Evolutionary conservation across 208 protist genomes (phyloP).

Genomic region (Crithidia bombi): DNA sequence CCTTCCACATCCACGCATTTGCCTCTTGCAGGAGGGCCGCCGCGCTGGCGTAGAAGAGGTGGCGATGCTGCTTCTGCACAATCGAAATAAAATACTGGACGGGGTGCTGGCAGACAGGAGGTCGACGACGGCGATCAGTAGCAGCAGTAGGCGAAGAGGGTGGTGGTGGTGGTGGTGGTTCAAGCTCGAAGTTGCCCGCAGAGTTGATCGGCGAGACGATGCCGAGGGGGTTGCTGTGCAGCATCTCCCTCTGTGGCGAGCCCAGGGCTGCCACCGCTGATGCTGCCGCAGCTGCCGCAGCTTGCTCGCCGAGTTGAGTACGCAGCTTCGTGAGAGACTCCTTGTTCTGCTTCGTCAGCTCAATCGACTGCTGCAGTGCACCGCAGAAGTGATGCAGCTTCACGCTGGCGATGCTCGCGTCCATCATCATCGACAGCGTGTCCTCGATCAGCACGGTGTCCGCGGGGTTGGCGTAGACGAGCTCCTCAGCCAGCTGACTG

Average conservation of each 20-base stretch:
- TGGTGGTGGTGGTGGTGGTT: background rate
- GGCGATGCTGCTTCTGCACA: conserved; percentile 58
- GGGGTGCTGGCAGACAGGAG: conserved; percentile 48
- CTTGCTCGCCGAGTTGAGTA: conserved; percentile 40
- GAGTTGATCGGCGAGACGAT: background rate
- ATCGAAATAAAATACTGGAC: conserved; percentile 77
- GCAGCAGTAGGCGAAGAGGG: background rate
- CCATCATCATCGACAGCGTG: conserved; percentile 89
- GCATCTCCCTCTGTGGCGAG: background rate
- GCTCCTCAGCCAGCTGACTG: conserved; percentile 65
- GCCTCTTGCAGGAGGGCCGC: conserved; percentile 53
- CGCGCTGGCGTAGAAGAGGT: conserved; percentile 60
- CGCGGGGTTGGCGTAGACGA: conserved; percentile 56
- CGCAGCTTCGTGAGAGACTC: conserved; percentile 47
- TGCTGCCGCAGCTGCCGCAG: background rate
- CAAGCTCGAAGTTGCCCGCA: background rate
- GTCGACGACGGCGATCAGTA: background rate
- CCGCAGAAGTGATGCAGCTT: conserved; percentile 82
- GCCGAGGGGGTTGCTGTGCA: conserved; percentile 8
- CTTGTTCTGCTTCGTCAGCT: conserved; percentile 26
- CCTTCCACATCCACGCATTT: conserved; percentile 61
- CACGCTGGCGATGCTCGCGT: conserved; percentile 73
- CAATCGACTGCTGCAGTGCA: conserved; percentile 37
- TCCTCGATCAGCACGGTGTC: conserved; percentile 90
- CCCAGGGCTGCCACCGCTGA: conserved; percentile 1